phyloP scores from a whole-genome alignment of 1,139 yeast species.

The Pichia kudriavzevii region DNA sequence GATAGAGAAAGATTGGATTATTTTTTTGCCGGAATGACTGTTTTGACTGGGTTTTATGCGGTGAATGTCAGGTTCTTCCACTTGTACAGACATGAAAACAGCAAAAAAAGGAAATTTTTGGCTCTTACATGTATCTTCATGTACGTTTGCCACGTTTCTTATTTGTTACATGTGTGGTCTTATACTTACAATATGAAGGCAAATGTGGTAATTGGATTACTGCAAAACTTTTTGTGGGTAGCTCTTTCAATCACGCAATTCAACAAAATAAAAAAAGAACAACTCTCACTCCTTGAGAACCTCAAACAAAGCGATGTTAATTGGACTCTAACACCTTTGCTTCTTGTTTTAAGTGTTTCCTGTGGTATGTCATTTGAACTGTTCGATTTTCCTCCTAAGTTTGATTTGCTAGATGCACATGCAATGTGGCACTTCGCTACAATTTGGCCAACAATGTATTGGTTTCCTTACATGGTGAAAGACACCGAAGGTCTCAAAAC shows the following conservation, averaged over 20 bases:
- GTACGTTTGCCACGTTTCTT: conserved; percentile 56
- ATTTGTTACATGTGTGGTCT: conserved; percentile 72
- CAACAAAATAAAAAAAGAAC: conserved; percentile 21
- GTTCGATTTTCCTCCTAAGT: conserved; percentile 77
- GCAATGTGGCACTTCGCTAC: conserved; percentile 87
- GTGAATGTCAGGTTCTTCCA: conserved; percentile 52
- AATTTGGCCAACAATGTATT: conserved; percentile 44
- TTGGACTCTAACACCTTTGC: conserved; percentile 46
- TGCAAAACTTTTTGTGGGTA: conserved; percentile 58
- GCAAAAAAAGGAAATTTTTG: conserved; percentile 29
- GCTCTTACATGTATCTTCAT: conserved; percentile 38
- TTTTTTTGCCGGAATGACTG: conserved; percentile 87
- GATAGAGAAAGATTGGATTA: conserved; percentile 83
- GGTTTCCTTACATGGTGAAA: conserved; percentile 31
- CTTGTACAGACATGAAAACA: conserved; percentile 38
- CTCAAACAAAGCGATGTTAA: conserved; percentile 22
- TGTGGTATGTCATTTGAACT: conserved; percentile 81
- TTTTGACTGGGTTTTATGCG: conserved; percentile 68
- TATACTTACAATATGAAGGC: conserved; percentile 94
- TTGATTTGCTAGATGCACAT: conserved; percentile 78
- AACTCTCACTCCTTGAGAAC: conserved; percentile 24
- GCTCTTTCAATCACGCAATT: conserved; percentile 15
- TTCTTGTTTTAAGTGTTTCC: conserved; percentile 44
- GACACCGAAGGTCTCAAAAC: conserved; percentile 27
- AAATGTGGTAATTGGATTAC: conserved; percentile 67